Percentiles rank a stretch among this genome's conserved stretches.
These are phyloP conservation scores for Conticribra weissflogii DNA, from an alignment of 108 stramenopile genomes.

Conservation along the genomic window DNA sequence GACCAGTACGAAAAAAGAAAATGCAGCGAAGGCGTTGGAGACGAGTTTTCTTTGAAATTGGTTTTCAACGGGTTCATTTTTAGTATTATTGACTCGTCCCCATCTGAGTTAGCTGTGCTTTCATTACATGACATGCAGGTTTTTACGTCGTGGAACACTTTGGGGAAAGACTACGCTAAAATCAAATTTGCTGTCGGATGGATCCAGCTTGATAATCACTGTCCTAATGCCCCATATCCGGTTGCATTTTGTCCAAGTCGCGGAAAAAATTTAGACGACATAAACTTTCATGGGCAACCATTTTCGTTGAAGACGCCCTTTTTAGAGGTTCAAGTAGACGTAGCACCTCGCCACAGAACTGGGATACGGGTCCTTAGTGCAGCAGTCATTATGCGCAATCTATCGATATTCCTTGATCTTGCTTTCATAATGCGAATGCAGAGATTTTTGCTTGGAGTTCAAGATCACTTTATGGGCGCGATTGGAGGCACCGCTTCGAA, in stretches of 20 bases:
- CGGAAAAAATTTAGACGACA: background rate
- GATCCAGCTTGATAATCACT: conserved; percentile 82
- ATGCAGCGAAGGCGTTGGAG: conserved; percentile 24
- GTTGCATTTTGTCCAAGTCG: conserved; percentile 65
- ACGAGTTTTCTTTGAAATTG: conserved; percentile 50
- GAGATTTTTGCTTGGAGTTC: conserved; percentile 56
- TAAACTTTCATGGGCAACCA: conserved; percentile 2
- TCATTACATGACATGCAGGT: conserved; percentile 60
- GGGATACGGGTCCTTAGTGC: conserved; percentile 61
- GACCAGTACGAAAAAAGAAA: background rate
- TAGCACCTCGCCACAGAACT: conserved; percentile 73
- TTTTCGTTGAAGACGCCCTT: conserved; percentile 42
- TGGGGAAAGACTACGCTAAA: conserved; percentile 56
- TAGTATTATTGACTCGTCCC: conserved; percentile 71
- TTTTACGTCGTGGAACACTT: conserved; percentile 58
- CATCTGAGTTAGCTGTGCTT: conserved; percentile 66
- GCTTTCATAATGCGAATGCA: conserved; percentile 74
- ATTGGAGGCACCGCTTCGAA: background rate
- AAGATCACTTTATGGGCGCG: conserved; percentile 44
- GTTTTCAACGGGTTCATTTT: conserved; percentile 65
- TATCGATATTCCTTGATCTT: conserved; percentile 64
- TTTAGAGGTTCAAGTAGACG: conserved; percentile 54
- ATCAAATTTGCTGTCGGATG: conserved; percentile 57
- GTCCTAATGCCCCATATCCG: conserved; percentile 74
- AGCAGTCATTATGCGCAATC: conserved; percentile 61